Base-by-base conservation (phyloP, 495 filamentous ascomycete genomes). In the Xylaria cubensis region DNA sequence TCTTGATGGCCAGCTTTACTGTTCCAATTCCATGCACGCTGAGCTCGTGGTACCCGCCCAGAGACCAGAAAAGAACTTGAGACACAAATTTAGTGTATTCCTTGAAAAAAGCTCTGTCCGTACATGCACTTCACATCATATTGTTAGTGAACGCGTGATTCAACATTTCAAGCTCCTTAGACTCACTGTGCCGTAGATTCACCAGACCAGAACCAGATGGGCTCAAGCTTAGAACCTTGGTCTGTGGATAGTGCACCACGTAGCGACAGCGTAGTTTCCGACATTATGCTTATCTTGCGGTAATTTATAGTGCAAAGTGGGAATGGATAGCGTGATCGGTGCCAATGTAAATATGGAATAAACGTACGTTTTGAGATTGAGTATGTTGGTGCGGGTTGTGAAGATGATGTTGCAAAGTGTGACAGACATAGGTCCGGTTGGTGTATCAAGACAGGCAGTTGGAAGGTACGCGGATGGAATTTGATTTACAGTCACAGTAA, bases 181-280 rank as follows among this genome's bases (percentile, higher is more conserved):
- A 26, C 61, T 63, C n/a, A 63, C 61, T 63, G 32, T 42, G 39
- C 39, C 5, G n/a, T 10, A 10, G 61, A 63, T 13, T 63, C 39
- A 15, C 19, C 1, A 42, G 61, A 42, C 61, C 61, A 63, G 21
- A 44, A n/a, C 61, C 61, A 63, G n/a, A 19, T 2, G 4, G 32
- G 32, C 3, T 2, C 4, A 3, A 3, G n/a, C 19, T 41, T 17
- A 12, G 34, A 0, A 36, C 10, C 15, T 41, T 62, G 5, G 36
- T 41, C 5, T 4, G 58, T 10, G 32, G 34, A 41, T 12, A 62
- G 17, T 8, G 12, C 6, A 8, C 13, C 7, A 17, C 17, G 26
- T 34, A 19, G 0, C 26, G 55, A 29, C 12, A 10, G 13, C 26
- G 7, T 21, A 21, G n/a, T 7, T 34, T 59, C 6, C 15, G 19